phyloP scores from a whole-genome alignment of 768 basidiomycete genomes.

The Mycena belliarum region DNA sequence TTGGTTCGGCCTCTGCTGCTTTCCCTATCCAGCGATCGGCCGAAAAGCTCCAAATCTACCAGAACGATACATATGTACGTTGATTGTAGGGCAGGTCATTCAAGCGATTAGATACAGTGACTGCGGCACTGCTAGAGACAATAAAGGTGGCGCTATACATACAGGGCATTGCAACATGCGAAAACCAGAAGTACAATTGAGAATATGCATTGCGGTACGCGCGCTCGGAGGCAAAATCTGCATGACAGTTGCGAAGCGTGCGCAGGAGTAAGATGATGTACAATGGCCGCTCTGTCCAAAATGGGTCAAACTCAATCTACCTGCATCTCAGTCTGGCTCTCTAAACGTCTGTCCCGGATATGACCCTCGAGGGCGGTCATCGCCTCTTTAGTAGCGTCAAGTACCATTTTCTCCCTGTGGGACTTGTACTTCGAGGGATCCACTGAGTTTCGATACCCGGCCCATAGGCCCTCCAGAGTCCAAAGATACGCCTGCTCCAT shows the following conservation, averaged over 20 bases:
- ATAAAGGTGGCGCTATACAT: too few relatives aligned
- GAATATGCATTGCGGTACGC: background rate
- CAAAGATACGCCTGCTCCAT: conserved; percentile 55
- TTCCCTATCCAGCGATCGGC: too few relatives aligned
- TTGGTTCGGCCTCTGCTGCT: background rate
- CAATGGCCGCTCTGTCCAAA: background rate
- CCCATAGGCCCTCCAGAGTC: conserved; percentile 69
- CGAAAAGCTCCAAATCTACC: too few relatives aligned
- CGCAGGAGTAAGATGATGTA: background rate
- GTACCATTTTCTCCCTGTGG: conserved; percentile 55
- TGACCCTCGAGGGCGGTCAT: conserved; percentile 42
- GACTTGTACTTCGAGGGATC: conserved; percentile 64
- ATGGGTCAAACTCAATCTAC: background rate
- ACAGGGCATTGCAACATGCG: too few relatives aligned
- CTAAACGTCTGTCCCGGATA: conserved; percentile 25
- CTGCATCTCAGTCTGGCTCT: background rate
- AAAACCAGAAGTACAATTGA: too few relatives aligned
- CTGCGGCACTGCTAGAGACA: too few relatives aligned
- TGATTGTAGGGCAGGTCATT: too few relatives aligned
- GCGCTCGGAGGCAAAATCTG: background rate
- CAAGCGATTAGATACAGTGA: too few relatives aligned
- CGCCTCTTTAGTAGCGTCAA: conserved; percentile 59
- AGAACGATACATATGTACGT: too few relatives aligned
- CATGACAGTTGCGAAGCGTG: background rate
- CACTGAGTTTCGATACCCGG: conserved; percentile 68